These are phyloP conservation scores for Populus hybrid DNA, from an alignment of 441 rosid genomes.

Conservation along the genomic window DNA sequence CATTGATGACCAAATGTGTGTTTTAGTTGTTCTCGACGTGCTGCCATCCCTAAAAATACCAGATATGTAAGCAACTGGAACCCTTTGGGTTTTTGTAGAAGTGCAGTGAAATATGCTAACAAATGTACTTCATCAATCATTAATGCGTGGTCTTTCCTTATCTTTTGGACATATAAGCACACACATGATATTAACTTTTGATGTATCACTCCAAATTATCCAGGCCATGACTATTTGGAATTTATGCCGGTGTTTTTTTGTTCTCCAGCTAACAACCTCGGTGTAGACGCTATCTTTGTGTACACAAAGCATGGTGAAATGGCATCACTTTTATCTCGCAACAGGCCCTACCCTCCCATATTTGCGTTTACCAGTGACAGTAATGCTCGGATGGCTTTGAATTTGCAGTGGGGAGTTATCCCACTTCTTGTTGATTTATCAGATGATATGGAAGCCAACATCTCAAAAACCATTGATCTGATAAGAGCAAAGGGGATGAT, in stretches of 20 bases:
- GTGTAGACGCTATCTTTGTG: slow-evolving; percentile 82
- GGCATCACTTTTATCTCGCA: slow-evolving; percentile 80
- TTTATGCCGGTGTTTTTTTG: background rate
- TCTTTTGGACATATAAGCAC: background rate
- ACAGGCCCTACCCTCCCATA: slow-evolving; percentile 86
- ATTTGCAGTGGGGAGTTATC: slow-evolving; percentile 86
- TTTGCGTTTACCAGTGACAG: slow-evolving; percentile 73
- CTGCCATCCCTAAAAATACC: too few relatives aligned
- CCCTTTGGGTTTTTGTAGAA: too few relatives aligned
- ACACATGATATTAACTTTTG: background rate
- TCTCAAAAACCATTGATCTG: slow-evolving; percentile 66
- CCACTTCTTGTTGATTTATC: slow-evolving; percentile 77
- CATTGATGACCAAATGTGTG: too few relatives aligned
- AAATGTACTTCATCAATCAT: background rate
- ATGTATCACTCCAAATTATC: background rate
- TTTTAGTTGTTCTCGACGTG: too few relatives aligned
- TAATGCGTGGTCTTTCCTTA: background rate
- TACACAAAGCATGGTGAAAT: slow-evolving; percentile 77
- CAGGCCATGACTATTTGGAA: background rate
- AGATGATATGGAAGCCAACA: slow-evolving; percentile 79
- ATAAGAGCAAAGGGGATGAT: slow-evolving; percentile 82
- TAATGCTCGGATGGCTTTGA: slow-evolving; percentile 65
- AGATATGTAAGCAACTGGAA: too few relatives aligned
- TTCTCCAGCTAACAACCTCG: slow-evolving; percentile 79
- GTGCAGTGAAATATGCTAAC: background rate